Conservation (phyloP, 768 basidiomycete genomes). For the Termitomyces sp. region DNA sequence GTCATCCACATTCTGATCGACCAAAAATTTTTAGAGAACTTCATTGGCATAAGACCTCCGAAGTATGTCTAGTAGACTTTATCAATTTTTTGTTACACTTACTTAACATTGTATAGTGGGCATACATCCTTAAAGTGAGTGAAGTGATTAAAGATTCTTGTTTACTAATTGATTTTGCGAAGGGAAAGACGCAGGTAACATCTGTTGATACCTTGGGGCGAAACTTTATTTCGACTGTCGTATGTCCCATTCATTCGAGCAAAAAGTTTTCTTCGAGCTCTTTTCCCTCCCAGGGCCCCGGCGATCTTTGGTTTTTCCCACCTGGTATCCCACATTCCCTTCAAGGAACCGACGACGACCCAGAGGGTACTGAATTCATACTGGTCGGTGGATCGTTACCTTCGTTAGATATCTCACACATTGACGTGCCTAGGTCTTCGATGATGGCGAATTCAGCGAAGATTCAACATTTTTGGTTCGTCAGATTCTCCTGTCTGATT, state of each 20-base stretch:
- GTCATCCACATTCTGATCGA: neutral
- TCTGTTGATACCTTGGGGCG: constrained; percentile 42
- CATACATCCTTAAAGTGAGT: constrained; percentile 40
- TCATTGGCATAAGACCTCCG: constrained; percentile 49
- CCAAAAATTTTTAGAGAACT: constrained; percentile 31
- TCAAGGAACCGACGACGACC: constrained; percentile 41
- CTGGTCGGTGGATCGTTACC: constrained; percentile 25
- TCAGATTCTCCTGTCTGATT: neutral
- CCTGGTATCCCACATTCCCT: constrained; percentile 52
- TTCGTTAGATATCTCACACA: neutral
- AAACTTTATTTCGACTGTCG: constrained; percentile 46
- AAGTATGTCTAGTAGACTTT: constrained; percentile 23
- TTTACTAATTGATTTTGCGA: neutral
- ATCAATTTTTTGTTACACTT: neutral
- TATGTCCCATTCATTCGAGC: constrained; percentile 18
- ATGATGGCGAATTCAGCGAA: constrained; percentile 46
- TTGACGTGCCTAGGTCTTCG: constrained; percentile 35
- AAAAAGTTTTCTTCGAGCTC: neutral
- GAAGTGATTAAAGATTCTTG: neutral
- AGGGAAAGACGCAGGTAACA: constrained; percentile 46
- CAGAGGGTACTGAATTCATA: constrained; percentile 47
- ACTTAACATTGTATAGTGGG: constrained; percentile 32
- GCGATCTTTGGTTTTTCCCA: constrained; percentile 56
- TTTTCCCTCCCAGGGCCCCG: constrained; percentile 27
- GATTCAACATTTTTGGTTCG: constrained; percentile 47